phyloP scores from a whole-genome alignment of 2,329 filamentous ascomycete species.

The Zymoseptoria ardabiliae region DNA sequence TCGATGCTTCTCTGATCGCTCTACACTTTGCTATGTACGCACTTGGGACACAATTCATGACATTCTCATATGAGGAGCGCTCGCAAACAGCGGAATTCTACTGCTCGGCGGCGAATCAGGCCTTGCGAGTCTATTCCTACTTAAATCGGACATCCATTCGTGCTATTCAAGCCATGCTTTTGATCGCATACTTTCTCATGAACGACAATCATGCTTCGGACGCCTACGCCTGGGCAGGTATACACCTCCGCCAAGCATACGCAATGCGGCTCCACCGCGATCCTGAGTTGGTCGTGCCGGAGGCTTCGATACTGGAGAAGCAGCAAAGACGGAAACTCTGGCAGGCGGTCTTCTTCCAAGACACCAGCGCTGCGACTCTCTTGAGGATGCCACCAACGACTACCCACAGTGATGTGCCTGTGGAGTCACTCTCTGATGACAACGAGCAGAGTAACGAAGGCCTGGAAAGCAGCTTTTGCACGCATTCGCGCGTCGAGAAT shows the following conservation, averaged over 20 bases:
- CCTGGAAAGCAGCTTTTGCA: constrained; percentile 51
- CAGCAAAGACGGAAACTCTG: constrained; percentile 72
- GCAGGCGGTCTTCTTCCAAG: constrained; percentile 74
- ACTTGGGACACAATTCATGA: constrained; percentile 74
- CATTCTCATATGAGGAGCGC: constrained; percentile 51
- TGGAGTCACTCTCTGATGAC: constrained; percentile 65
- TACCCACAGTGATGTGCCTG: constrained; percentile 70
- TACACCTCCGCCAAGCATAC: constrained; percentile 69
- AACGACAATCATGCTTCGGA: constrained; percentile 80
- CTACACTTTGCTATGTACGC: constrained; percentile 70
- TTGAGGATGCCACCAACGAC: constrained; percentile 70
- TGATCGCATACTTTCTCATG: constrained; percentile 78
- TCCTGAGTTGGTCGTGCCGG: constrained; percentile 62
- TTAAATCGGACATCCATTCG: constrained; percentile 65
- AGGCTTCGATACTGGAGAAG: constrained; percentile 57
- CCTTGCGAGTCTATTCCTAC: constrained; percentile 67
- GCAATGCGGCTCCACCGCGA: constrained; percentile 76
- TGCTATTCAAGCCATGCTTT: constrained; percentile 71
- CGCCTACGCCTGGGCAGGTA: constrained; percentile 74
- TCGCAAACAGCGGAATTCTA: constrained; percentile 77
- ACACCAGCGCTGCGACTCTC: constrained; percentile 73
- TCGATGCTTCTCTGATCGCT: constrained; percentile 63
- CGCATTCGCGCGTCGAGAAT: constrained; percentile 38
- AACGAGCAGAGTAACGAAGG: constrained; percentile 44
- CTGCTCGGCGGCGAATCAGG: constrained; percentile 68